Evolutionary conservation across 495 filamentous ascomycete species (phyloP).

Genomic region (Astrothelium macrocarpum): DNA sequence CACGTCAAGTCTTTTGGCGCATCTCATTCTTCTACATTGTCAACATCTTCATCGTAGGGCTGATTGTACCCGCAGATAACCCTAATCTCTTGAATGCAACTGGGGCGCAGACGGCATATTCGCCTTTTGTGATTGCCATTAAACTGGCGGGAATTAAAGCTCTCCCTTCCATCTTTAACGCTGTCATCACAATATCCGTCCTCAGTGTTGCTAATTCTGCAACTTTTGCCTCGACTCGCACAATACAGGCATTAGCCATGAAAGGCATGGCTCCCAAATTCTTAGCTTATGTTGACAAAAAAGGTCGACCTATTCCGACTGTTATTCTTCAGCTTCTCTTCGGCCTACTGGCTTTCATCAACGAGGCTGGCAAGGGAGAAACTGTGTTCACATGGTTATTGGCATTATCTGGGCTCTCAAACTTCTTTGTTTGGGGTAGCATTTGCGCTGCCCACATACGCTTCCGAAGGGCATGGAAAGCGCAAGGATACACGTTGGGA

Average conservation of each 20-base stretch:
- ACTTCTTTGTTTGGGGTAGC: conserved; percentile 62
- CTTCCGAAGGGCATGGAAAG: conserved; percentile 59
- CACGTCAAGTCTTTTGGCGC: conserved; percentile 42
- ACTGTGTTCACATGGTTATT: conserved; percentile 55
- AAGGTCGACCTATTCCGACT: conserved; percentile 40
- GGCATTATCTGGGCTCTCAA: conserved; percentile 54
- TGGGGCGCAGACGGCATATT: conserved; percentile 20
- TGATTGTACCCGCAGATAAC: conserved; percentile 28
- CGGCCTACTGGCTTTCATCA: conserved; percentile 30
- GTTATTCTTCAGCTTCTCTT: conserved; percentile 39
- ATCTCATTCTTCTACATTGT: conserved; percentile 38
- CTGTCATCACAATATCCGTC: conserved; percentile 34
- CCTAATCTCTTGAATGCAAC: conserved; percentile 32
- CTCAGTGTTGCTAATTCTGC: conserved; percentile 34
- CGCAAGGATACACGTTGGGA: conserved; percentile 52
- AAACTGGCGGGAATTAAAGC: conserved; percentile 29
- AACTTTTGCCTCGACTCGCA: conserved; percentile 32
- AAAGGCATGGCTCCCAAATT: conserved; percentile 30
- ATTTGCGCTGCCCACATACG: conserved; percentile 67
- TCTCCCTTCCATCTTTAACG: conserved; percentile 35
- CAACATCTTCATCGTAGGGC: conserved; percentile 28
- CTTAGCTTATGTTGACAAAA: conserved; percentile 32
- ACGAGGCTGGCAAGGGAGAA: conserved; percentile 3
- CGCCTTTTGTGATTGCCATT: conserved; percentile 34
- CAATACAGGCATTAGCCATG: conserved; percentile 31